These are phyloP conservation scores for Diaporthe australafricana DNA, from an alignment of 2,329 filamentous ascomycete genomes.

Conservation along the genomic window DNA sequence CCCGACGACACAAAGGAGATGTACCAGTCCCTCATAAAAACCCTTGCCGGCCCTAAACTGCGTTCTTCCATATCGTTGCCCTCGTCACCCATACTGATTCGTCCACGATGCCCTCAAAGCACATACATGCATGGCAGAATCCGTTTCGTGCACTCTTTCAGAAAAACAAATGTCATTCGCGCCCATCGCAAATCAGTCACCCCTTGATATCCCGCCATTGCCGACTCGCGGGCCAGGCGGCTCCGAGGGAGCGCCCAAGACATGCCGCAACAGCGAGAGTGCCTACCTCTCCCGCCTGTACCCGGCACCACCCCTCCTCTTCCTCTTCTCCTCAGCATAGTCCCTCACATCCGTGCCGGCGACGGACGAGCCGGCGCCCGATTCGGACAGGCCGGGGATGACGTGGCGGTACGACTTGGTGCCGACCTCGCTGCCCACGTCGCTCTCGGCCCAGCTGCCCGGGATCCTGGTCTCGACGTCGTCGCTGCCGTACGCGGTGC, in stretches of 20 bases:
- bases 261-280: constrained; percentile 8
- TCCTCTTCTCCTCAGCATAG: constrained; percentile 57
- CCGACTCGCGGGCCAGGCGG: not conserved
- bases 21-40: not conserved
- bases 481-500: constrained; percentile 37
- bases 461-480: constrained; percentile 47
- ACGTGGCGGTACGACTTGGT: constrained; percentile 69
- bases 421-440: constrained; percentile 60
- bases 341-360: constrained; percentile 48
- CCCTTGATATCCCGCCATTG: not conserved
- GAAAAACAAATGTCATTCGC: not conserved
- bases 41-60: not conserved
- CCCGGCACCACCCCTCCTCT: constrained; percentile 49
- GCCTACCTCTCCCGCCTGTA: constrained; percentile 44
- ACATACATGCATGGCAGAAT: not conserved
- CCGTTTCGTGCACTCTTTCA: not conserved
- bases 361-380: constrained; percentile 43
- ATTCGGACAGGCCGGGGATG: constrained; percentile 61
- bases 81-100: not conserved
- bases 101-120: not conserved
- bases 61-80: not conserved
- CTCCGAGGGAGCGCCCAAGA: not conserved
- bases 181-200: not conserved
- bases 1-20: constrained; percentile 22
- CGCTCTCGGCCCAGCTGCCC: constrained; percentile 54